phyloP scores from a whole-genome alignment of 169 alveolate genomes.

The Eimeria sp. region DNA sequence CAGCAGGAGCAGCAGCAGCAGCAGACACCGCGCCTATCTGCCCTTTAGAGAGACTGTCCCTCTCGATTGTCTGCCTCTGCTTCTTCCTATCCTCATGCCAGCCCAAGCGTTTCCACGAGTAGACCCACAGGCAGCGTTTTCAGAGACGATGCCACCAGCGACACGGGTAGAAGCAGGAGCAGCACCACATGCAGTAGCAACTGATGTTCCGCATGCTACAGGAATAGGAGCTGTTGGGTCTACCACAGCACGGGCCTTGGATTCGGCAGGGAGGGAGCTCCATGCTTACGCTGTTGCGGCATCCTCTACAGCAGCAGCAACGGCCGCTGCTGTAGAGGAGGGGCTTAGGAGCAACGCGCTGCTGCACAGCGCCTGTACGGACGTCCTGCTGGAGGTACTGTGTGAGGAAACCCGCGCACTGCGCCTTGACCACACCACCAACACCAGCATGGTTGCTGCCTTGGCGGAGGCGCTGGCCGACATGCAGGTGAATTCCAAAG shows the following conservation, averaged over 20 bases:
- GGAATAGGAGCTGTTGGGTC: not conserved
- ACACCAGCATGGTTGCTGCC: constrained; percentile 79
- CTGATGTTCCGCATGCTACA: not conserved
- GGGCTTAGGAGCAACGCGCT: constrained; percentile 51
- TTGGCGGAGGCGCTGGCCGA: constrained; percentile 69
- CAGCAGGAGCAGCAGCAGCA: constrained; percentile 68
- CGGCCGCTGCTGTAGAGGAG: constrained; percentile 19
- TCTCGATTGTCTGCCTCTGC: constrained; percentile 54
- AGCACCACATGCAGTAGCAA: not conserved
- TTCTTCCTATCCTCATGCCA: constrained; percentile 42
- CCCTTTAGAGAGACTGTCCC: constrained; percentile 45
- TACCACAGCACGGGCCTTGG: not conserved
- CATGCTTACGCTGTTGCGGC: not conserved
- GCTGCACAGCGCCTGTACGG: constrained; percentile 44
- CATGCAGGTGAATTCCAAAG: constrained; percentile 32
- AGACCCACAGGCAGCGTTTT: not conserved
- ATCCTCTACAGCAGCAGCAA: constrained; percentile 18
- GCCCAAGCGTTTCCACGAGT: not conserved
- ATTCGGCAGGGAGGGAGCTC: not conserved
- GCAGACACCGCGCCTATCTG: constrained; percentile 57
- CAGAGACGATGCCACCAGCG: not conserved
- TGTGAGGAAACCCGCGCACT: constrained; percentile 81
- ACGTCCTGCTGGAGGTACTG: constrained; percentile 68
- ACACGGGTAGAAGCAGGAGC: not conserved
- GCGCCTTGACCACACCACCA: constrained; percentile 75